Conservation (phyloP, 1,284 basidiomycete species). For the Trametes polyzona region DNA sequence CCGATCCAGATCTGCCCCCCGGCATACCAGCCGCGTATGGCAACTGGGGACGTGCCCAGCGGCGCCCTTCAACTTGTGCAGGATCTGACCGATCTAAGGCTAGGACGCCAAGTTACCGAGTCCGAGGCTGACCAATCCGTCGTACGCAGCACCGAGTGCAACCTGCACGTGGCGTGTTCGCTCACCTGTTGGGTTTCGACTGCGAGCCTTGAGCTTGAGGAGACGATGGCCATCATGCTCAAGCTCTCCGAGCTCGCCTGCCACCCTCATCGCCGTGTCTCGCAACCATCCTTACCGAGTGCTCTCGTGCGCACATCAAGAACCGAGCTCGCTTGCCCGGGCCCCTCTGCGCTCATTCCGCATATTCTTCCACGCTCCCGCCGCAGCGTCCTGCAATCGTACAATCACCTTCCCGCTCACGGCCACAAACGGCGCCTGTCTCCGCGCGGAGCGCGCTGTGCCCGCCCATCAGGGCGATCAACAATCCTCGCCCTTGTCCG, state of each 20-base stretch:
- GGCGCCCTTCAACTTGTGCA: background rate
- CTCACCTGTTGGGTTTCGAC: background rate
- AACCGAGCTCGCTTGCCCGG: background rate
- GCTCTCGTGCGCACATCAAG: background rate
- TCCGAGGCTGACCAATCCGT: background rate
- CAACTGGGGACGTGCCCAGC: background rate
- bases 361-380: background rate
- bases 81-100: background rate
- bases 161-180: background rate
- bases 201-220: background rate
- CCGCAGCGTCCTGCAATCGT: background rate
- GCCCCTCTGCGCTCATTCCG: background rate
- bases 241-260: background rate
- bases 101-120: background rate
- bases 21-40: background rate
- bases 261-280: background rate
- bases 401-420: background rate
- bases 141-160: background rate
- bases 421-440: background rate
- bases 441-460: background rate
- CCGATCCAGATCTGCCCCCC: background rate
- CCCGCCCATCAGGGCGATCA: background rate
- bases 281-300: background rate
- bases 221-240: background rate
- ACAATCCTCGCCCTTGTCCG: background rate